Conservation (phyloP, 208 protist species). For the Leishmania tropica region DNA sequence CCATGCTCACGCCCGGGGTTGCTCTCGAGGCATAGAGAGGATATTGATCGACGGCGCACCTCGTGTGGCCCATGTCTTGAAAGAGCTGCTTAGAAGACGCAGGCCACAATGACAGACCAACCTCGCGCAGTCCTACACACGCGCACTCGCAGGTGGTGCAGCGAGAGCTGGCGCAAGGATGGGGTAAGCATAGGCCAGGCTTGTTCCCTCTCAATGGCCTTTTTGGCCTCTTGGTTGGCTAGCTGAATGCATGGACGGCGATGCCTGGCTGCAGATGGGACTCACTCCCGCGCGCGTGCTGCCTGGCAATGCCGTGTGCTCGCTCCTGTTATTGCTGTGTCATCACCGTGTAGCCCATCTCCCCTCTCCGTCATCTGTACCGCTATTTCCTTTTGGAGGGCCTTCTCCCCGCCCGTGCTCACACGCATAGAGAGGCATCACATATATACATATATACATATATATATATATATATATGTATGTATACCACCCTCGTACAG, state of each 20-base stretch:
- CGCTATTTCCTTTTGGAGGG: not conserved
- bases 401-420: not conserved
- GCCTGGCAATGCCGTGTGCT: not conserved
- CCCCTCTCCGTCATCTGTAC: not conserved
- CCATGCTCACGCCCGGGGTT: not conserved
- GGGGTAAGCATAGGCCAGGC: not conserved
- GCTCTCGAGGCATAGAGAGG: not conserved
- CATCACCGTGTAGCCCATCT: not conserved
- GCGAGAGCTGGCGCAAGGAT: not conserved
- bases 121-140: not conserved
- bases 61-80: not conserved
- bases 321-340: not conserved
- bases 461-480: no score
- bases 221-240: not conserved
- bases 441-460: no score
- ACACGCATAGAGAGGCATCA: not conserved
- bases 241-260: not conserved
- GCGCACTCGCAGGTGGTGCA: not conserved
- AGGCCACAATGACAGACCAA: not conserved
- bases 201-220: not conserved
- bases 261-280: not conserved
- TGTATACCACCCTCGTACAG: not conserved
- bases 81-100: not conserved
- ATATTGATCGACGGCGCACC: not conserved
- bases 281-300: not conserved